A percentile compares a stretch with the other conserved stretches of the same genome.
phyloP scores from a whole-genome alignment of 345 rosid genomes.

The Gossypium sturtianum region DNA sequence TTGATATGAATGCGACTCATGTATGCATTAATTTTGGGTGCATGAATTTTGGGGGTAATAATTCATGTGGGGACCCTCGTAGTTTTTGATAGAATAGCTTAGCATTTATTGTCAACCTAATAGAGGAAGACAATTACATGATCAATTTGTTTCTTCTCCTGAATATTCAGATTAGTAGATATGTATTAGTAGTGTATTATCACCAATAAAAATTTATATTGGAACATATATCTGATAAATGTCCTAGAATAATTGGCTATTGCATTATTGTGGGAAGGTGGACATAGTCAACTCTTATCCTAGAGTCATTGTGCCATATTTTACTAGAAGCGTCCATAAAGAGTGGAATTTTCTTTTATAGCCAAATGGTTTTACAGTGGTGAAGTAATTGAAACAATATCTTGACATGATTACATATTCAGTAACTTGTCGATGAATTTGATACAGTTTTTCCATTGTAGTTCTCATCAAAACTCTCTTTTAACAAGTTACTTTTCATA shows the following conservation, averaged over 20 bases:
- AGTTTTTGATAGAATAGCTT: background rate
- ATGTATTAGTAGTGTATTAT: background rate
- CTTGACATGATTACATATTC: background rate
- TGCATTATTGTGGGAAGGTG: background rate
- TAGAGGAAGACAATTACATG: background rate
- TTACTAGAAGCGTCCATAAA: background rate
- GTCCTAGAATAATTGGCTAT: background rate
- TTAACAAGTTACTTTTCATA: background rate
- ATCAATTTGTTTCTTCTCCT: background rate
- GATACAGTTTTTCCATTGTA: background rate
- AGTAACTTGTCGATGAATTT: background rate
- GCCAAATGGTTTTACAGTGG: background rate
- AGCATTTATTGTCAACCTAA: background rate
- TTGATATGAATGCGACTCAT: background rate
- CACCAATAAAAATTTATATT: background rate
- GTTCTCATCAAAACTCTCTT: background rate
- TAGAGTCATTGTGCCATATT: background rate
- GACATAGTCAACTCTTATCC: background rate
- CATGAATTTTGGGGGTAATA: background rate
- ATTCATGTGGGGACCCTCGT: background rate
- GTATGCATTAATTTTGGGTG: background rate
- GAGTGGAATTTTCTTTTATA: background rate
- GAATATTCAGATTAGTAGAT: background rate
- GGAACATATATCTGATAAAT: background rate
- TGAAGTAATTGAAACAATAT: background rate